Percentiles rank a stretch among this genome's conserved stretches.
Evolutionary conservation across 345 rosid species (phyloP).

Genomic region (Camelina laxa): DNA sequence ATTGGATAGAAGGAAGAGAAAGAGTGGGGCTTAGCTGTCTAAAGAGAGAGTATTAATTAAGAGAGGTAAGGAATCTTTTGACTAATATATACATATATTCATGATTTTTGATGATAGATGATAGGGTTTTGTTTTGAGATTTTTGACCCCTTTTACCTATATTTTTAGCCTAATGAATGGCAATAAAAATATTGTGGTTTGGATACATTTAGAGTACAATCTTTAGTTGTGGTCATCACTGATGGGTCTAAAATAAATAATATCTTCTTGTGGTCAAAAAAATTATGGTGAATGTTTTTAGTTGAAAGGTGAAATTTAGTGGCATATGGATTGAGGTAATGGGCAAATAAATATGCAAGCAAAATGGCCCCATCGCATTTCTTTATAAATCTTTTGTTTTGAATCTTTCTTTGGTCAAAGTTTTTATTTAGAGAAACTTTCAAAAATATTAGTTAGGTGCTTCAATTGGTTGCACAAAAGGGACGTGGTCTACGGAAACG

Average conservation of each 20-base stretch:
- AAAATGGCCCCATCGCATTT: constrained; percentile 24
- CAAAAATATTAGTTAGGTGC: not conserved
- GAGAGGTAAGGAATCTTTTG: constrained; percentile 44
- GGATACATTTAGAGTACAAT: constrained; percentile 1
- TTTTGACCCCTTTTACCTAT: constrained; percentile 16
- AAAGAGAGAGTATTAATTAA: constrained; percentile 30
- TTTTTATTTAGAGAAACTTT: constrained; percentile 23
- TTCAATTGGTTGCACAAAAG: constrained; percentile 22
- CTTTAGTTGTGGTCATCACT: constrained; percentile 10
- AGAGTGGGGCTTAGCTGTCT: constrained; percentile 47
- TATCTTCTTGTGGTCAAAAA: constrained; percentile 9
- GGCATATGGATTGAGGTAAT: constrained; percentile 8
- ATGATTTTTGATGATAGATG: constrained; percentile 11
- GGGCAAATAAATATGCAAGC: constrained; percentile 22
- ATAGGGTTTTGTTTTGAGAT: not conserved
- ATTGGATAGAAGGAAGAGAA: constrained; percentile 31
- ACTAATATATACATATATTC: constrained; percentile 16
- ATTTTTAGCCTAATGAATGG: constrained; percentile 11
- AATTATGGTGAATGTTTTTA: not conserved
- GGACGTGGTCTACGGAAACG: constrained; percentile 25
- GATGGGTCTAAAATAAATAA: not conserved
- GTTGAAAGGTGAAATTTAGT: constrained; percentile 26
- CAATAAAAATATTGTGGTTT: not conserved
- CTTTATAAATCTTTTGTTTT: not conserved
- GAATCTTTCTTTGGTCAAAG: constrained; percentile 35